Base-by-base conservation (phyloP, 306 rosid genomes). In the Prunus padus region DNA sequence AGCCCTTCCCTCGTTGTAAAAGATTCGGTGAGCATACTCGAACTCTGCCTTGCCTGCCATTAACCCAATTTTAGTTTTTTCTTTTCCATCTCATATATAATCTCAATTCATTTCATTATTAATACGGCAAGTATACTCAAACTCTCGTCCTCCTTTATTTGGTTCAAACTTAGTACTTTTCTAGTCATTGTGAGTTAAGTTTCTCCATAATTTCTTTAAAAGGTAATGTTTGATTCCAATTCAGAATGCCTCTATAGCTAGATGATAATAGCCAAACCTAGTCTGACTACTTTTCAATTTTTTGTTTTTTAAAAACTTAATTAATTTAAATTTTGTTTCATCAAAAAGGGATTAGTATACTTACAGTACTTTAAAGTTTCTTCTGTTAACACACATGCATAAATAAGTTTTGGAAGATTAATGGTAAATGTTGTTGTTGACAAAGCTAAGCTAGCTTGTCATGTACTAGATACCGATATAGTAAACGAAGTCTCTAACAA, bases 1-100 rank as follows among this genome's bases (percentile, higher is more conserved):
- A 75, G 23, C 45, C 97, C 99, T 3, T 88, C 89, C 68, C 80
- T 96, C 1, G 97, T 89, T 1, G 98, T 92, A 77, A 88, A 96
- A 82, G 86, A 90, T 54, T 71, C 97, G 84, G 99, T 92, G 64
- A 85, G 93, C 77, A 22, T 76, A 65, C 62, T 77, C 65, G 15
- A 46, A 42, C 49, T 2, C 42, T 37, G 42, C 42, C 9, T 37
- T 37, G 42, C 42, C 42, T 33, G 8, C 9, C 42, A 37, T 8
- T 31, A 52, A 14, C 23, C 19, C 42, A 30, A 25, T 25, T 59
- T 62, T 28, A 12, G 14, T 61, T 25, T 6, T 47, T 60, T 26
- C 2, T 26, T 60, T 55, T 2, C 9, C n/a, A 9, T 7, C 14
- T 11, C 33, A 25, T 25, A 14, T 7, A 37, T 37, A 37, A 6